Conservation (phyloP, 345 rosid species). For the Barbarea vulgaris region DNA sequence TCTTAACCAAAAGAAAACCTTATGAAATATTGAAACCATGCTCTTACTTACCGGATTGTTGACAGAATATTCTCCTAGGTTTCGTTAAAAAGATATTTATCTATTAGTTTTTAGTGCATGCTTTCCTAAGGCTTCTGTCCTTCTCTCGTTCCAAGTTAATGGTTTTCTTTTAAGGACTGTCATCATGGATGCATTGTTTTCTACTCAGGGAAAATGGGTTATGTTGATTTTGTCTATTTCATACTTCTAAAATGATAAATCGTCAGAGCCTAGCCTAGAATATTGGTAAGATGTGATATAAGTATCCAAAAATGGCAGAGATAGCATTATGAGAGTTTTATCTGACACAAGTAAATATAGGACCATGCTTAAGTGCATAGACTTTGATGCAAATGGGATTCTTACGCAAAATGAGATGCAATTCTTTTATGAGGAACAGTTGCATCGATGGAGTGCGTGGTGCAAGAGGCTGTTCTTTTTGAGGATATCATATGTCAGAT, state of each 20-base stretch:
- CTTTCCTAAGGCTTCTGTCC: neutral
- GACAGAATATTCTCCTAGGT: neutral
- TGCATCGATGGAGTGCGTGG: slow-evolving; percentile 99
- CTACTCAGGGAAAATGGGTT: neutral
- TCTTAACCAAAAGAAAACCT: neutral
- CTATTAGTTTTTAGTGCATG: neutral
- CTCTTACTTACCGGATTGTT: neutral
- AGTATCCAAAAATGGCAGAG: neutral
- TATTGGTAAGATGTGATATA: neutral
- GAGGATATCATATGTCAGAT: slow-evolving; percentile 96
- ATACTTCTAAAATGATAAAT: neutral
- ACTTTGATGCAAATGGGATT: slow-evolving; percentile 92
- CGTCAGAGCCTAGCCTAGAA: neutral
- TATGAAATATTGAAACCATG: neutral
- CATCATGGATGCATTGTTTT: no score
- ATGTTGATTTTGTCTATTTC: neutral
- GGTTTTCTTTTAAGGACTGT: neutral
- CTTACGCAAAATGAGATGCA: slow-evolving; percentile 87
- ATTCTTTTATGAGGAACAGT: slow-evolving; percentile 92
- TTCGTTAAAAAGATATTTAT: neutral
- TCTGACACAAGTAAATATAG: slow-evolving; percentile 36
- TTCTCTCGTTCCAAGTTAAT: neutral
- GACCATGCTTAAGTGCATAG: slow-evolving; percentile 86
- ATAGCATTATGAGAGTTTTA: neutral
- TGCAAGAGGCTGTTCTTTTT: slow-evolving; percentile 91